Evolutionary conservation across 306 rosid genomes (phyloP).

Genomic region (Dalbergia oliveri): DNA sequence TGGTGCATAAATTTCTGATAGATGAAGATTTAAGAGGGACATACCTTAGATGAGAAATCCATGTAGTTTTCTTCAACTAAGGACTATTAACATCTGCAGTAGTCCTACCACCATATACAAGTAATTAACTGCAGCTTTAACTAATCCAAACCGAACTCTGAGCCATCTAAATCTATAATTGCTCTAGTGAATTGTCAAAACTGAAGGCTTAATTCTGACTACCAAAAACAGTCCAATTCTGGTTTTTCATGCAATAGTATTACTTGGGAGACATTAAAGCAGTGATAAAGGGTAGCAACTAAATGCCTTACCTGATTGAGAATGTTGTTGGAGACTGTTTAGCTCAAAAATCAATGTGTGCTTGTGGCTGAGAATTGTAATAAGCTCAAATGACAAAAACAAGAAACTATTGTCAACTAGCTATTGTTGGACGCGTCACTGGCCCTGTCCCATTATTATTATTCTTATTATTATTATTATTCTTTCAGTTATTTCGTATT

Average conservation of each 20-base stretch:
- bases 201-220: not conserved
- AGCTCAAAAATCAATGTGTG: constrained; percentile 13
- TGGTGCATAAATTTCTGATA: constrained; percentile 23
- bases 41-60: constrained; percentile 61
- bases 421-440: constrained; percentile 54
- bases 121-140: constrained; percentile 57
- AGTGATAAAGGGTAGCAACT: not conserved
- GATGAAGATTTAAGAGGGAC: constrained; percentile 24
- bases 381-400: constrained; percentile 7
- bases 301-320: constrained; percentile 18
- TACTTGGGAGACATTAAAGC: not conserved
- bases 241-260: not conserved
- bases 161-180: constrained; percentile 56
- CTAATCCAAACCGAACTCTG: constrained; percentile 58
- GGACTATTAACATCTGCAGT: constrained; percentile 47
- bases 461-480: not conserved
- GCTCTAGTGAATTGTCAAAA: not conserved
- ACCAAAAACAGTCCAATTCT: not conserved
- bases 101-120: constrained; percentile 57
- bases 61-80: constrained; percentile 53
- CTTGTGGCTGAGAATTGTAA: not conserved
- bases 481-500: constrained; percentile 15
- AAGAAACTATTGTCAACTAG: constrained; percentile 38
- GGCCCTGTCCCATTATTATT: constrained; percentile 23
- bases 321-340: not conserved